These are phyloP conservation scores for Leccinum longicurvipes DNA, from an alignment of 768 basidiomycete genomes.

Conservation along the genomic window DNA sequence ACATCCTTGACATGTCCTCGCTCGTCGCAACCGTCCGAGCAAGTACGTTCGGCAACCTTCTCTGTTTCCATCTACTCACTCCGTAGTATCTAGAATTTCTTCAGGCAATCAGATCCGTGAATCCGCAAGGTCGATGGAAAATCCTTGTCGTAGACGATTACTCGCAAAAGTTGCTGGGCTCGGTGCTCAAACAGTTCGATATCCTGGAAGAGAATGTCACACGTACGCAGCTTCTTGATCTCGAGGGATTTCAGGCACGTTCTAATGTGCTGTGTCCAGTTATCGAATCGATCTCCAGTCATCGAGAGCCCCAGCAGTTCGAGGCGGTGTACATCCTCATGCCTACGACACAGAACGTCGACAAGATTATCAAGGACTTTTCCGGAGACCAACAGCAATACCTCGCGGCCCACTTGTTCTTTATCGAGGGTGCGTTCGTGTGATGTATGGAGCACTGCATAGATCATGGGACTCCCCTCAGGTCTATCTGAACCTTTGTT, in stretches of 20 bases:
- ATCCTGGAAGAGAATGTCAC: constrained; percentile 96
- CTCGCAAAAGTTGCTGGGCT: constrained; percentile 77
- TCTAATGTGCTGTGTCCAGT: constrained; percentile 45
- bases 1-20: constrained; percentile 36
- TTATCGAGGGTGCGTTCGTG: constrained; percentile 71
- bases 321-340: constrained; percentile 94
- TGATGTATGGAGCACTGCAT: background rate
- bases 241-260: background rate
- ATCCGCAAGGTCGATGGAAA: constrained; percentile 91
- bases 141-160: constrained; percentile 95
- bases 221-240: constrained; percentile 49
- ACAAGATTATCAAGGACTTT: constrained; percentile 88
- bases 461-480: constrained; percentile 28
- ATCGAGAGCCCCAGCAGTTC: constrained; percentile 81
- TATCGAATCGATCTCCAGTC: constrained; percentile 84
- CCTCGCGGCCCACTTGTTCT: constrained; percentile 85
- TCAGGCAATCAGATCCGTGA: constrained; percentile 82
- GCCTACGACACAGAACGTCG: constrained; percentile 92
- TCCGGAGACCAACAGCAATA: constrained; percentile 63
- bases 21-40: constrained; percentile 44
- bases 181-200: constrained; percentile 90
- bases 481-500: constrained; percentile 79
- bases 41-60: constrained; percentile 34
- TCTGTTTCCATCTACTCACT: background rate
- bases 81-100: constrained; percentile 61